Percentiles rank a stretch among this genome's conserved stretches.
Evolutionary conservation across 2,329 filamentous ascomycete species (phyloP).

Genomic region (Hypoxylon sp.): DNA sequence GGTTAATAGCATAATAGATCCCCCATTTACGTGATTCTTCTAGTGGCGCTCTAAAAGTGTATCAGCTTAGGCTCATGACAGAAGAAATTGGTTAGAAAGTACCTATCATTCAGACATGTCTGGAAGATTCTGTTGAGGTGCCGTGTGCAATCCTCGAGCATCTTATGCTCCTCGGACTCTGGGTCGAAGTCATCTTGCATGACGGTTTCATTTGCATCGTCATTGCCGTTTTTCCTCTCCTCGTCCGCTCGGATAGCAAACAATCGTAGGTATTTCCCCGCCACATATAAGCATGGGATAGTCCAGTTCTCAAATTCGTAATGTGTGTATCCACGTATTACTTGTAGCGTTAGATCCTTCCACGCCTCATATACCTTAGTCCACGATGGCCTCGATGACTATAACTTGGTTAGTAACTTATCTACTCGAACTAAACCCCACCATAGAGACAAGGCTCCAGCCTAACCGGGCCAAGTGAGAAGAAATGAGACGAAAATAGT

Average conservation of each 20-base stretch:
- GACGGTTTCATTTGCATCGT: slow-evolving; percentile 57
- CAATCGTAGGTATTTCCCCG: slow-evolving; percentile 86
- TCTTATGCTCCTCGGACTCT: slow-evolving; percentile 83
- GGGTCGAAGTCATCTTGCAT: slow-evolving; percentile 88
- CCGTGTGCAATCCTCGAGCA: slow-evolving; percentile 90
- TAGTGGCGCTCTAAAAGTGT: slow-evolving; percentile 75
- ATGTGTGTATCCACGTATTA: slow-evolving; percentile 86
- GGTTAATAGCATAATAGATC: slow-evolving; percentile 93
- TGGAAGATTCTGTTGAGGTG: slow-evolving; percentile 94
- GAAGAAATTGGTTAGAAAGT: slow-evolving; percentile 51
- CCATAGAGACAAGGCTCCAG: not conserved
- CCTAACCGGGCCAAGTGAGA: not conserved
- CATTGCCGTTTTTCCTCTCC: slow-evolving; percentile 65
- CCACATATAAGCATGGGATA: slow-evolving; percentile 88
- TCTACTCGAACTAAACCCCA: not conserved
- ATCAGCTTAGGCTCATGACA: slow-evolving; percentile 36
- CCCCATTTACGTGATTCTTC: slow-evolving; percentile 98
- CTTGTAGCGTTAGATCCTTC: slow-evolving; percentile 83
- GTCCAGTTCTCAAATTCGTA: slow-evolving; percentile 89
- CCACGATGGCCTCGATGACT: slow-evolving; percentile 71
- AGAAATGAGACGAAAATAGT: not conserved
- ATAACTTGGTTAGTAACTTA: slow-evolving; percentile 27
- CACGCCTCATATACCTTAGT: slow-evolving; percentile 88
- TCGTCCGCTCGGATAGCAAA: slow-evolving; percentile 94
- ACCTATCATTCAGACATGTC: slow-evolving; percentile 91